A percentile compares a stretch with the other conserved stretches of the same genome.
Conservation (phyloP, 2,329 filamentous ascomycete species). For the Esteya vermicola region DNA sequence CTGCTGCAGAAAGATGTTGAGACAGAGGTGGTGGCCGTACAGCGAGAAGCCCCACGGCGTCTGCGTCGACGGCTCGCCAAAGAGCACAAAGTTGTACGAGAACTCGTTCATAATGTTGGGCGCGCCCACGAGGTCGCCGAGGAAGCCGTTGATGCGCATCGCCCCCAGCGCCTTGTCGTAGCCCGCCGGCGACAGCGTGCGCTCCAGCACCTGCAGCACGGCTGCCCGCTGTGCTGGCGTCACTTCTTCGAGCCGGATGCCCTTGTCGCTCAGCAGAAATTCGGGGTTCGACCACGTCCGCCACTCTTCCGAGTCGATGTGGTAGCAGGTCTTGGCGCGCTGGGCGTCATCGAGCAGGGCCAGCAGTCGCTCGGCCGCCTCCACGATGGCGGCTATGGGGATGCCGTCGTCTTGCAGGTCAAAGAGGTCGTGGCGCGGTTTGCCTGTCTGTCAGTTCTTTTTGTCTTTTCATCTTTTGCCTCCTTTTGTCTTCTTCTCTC, state of each 20-base stretch:
- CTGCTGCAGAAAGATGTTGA: slow-evolving; percentile 54
- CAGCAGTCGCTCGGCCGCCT: slow-evolving; percentile 31
- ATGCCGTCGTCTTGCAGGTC: slow-evolving; percentile 48
- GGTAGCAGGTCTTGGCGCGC: slow-evolving; percentile 33
- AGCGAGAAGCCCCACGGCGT: slow-evolving; percentile 58
- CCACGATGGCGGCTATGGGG: slow-evolving; percentile 41
- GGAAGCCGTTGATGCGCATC: slow-evolving; percentile 63
- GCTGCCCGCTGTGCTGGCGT: slow-evolving; percentile 25
- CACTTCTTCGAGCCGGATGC: slow-evolving; percentile 53
- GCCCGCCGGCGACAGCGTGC: slow-evolving; percentile 52
- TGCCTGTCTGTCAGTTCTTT: slow-evolving; percentile 30
- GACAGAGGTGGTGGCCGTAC: slow-evolving; percentile 67
- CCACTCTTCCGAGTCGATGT: slow-evolving; percentile 59
- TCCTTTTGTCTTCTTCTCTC: too few species aligned
- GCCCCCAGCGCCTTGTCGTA: slow-evolving; percentile 55
- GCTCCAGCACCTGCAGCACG: slow-evolving; percentile 40
- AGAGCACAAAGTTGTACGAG: slow-evolving; percentile 64
- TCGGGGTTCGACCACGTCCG: slow-evolving; percentile 60
- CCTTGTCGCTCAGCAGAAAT: slow-evolving; percentile 54
- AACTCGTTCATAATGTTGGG: slow-evolving; percentile 55
- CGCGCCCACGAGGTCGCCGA: slow-evolving; percentile 51
- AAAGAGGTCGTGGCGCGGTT: slow-evolving; percentile 39
- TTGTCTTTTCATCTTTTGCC: too few species aligned
- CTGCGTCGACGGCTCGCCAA: slow-evolving; percentile 43
- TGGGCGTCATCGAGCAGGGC: slow-evolving; percentile 32